These are phyloP conservation scores for Santalum album DNA, from an alignment of 164 flowering plant genomes.

Conservation along the genomic window DNA sequence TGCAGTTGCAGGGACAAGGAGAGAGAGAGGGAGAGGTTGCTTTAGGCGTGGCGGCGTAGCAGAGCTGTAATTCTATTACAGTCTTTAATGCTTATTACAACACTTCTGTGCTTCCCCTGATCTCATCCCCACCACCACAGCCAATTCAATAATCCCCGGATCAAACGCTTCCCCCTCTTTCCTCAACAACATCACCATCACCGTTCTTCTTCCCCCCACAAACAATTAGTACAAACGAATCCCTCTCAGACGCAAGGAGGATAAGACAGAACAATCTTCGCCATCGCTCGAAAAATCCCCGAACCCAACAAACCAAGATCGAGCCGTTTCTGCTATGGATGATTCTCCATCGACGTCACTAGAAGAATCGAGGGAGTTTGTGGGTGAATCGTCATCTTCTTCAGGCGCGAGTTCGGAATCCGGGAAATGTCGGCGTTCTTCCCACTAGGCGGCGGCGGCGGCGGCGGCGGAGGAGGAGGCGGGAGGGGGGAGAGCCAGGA, in stretches of 20 bases:
- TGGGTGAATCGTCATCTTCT: no score
- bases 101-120: constrained; percentile 13
- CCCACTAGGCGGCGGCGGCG: constrained; percentile 23
- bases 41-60: constrained; percentile 47
- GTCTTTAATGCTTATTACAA: constrained; percentile 20
- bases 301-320: no score
- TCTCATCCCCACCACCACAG: not conserved
- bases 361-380: no score
- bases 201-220: no score
- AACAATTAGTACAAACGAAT: no score
- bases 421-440: constrained; percentile 24
- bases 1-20: constrained; percentile 4
- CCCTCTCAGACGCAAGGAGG: no score
- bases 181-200: no score
- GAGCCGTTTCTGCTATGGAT: no score
- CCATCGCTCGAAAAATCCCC: no score
- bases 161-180: not conserved
- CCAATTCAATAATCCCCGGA: no score
- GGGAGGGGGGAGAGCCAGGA: constrained; percentile 15
- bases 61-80: constrained; percentile 26
- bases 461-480: constrained; percentile 5
- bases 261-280: no score
- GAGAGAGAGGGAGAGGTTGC: constrained; percentile 10
- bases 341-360: no score
- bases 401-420: not conserved